phyloP scores from a whole-genome alignment of 1,139 yeast species.

The Hansenula lynferdii region DNA sequence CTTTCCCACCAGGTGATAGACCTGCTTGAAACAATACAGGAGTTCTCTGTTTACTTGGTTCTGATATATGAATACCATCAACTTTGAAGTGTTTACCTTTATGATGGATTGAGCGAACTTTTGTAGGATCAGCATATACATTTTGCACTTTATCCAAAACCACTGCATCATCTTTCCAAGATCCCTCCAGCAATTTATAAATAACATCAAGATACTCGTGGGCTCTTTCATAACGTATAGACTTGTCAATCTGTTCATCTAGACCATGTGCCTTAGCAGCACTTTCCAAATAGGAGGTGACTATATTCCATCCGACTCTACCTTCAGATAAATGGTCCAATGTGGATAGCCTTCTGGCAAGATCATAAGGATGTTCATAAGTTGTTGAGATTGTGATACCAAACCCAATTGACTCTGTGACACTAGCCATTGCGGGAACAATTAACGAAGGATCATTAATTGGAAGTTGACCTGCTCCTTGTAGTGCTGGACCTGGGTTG shows the following conservation, averaged over 20 bases:
- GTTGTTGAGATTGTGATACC: constrained; percentile 36
- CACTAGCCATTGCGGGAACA: constrained; percentile 35
- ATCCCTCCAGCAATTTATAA: constrained; percentile 32
- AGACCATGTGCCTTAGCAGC: constrained; percentile 32
- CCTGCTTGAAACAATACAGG: constrained; percentile 42
- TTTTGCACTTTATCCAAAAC: constrained; percentile 26
- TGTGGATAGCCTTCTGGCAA: constrained; percentile 34
- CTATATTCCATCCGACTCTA: constrained; percentile 39
- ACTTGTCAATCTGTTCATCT: constrained; percentile 30
- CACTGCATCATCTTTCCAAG: constrained; percentile 39
- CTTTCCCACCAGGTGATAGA: constrained; percentile 35
- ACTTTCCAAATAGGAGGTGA: constrained; percentile 35
- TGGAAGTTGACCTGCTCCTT: constrained; percentile 36
- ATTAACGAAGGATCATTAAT: constrained; percentile 33
- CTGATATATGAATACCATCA: constrained; percentile 34
- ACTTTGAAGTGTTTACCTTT: constrained; percentile 32
- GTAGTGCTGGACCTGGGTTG: constrained; percentile 31
- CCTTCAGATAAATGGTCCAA: constrained; percentile 36
- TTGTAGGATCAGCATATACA: constrained; percentile 31
- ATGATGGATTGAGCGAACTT: constrained; percentile 31
- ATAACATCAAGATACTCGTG: constrained; percentile 34
- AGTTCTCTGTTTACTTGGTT: constrained; percentile 36
- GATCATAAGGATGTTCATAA: constrained; percentile 36
- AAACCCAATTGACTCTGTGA: constrained; percentile 31
- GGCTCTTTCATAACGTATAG: constrained; percentile 31